Evolutionary conservation across 129 eudicot genomes (phyloP), one percentile per base, ranked within the genome.

Genomic region (Oenanthe sinensis): DNA sequence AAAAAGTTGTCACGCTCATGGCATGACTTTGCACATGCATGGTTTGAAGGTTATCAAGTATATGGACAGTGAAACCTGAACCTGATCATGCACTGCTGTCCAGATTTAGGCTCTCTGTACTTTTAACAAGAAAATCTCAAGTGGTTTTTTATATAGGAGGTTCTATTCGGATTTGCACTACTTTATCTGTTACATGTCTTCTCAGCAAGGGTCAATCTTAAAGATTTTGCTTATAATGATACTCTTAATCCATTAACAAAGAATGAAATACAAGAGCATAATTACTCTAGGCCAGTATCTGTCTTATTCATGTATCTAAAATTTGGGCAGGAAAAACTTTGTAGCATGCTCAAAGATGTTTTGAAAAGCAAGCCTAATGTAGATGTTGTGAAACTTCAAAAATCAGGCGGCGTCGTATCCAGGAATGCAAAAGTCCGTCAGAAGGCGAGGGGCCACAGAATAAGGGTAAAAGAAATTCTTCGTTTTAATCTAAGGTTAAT

Each of bases 311-410:
- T 45, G 11, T 54, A 13, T 52, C 43, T 78, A 44, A 74, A 79
- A 54, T 58, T 78, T 84, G 39, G 36, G 67, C 91, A 95, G 98
- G 98, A 95, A 74, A 95, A 95, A 82, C 97, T 95, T 79, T 95
- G 92, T 84, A 95, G 98, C 92, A 91, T 90, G 97, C 93, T 95
- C 16, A 95, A 80, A 87, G 97, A 88, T 63, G 96, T 88, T 26
- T 60, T 90, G 79, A 91, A 87, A 89, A 88, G 82, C 85, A 91
- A 91, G 81, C 88, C 90, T 44, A 88, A 86, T 24, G 97, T 95
- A 60, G 98, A 95, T 85, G 98, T 95, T 70, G 98, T 95, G 80
- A 95, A 95, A 80, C 98, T 95, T 75, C 98, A 95, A 46, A 95
- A 87, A 74, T 95, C 98, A 55, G 98, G 98, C 37, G 98, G 97